phyloP scores from a whole-genome alignment of 768 basidiomycete genomes.

The Pisolithus sp. region DNA sequence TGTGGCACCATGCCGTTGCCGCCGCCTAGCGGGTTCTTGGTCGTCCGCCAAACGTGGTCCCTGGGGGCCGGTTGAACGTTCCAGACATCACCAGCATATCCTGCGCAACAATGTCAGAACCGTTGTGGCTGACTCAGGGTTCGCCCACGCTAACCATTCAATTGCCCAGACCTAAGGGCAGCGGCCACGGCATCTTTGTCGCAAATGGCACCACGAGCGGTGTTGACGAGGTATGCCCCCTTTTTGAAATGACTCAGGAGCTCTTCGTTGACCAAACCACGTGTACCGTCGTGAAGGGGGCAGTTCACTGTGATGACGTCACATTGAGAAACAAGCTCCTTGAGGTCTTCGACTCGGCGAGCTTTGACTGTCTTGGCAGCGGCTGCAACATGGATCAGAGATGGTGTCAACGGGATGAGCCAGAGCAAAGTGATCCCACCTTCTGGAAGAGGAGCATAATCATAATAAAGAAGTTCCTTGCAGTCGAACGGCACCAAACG shows the following conservation, averaged over 20 bases:
- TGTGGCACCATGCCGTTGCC: constrained; percentile 91
- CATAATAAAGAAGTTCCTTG: constrained; percentile 89
- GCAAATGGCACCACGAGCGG: constrained; percentile 88
- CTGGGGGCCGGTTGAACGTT: constrained; percentile 81
- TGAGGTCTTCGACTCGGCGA: constrained; percentile 72
- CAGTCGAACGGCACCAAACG: constrained; percentile 76
- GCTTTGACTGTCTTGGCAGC: constrained; percentile 62
- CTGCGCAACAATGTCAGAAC: neutral
- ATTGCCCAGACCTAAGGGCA: constrained; percentile 70
- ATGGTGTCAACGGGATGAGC: neutral
- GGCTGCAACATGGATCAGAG: constrained; percentile 27
- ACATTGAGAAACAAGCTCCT: constrained; percentile 54
- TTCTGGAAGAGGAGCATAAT: constrained; percentile 68
- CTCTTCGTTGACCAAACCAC: constrained; percentile 73
- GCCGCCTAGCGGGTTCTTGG: constrained; percentile 73
- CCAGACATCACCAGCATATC: constrained; percentile 65
- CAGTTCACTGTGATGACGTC: constrained; percentile 85
- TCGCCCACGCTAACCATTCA: constrained; percentile 39
- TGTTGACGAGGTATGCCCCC: constrained; percentile 90
- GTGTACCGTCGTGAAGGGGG: constrained; percentile 81
- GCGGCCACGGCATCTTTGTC: constrained; percentile 74
- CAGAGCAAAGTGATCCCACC: constrained; percentile 29
- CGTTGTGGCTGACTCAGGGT: neutral
- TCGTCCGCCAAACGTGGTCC: constrained; percentile 81
- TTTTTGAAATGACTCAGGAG: constrained; percentile 86